Base-by-base conservation (phyloP, 1,284 basidiomycete genomes). In the Cutaneotrichosporon mucoides region DNA sequence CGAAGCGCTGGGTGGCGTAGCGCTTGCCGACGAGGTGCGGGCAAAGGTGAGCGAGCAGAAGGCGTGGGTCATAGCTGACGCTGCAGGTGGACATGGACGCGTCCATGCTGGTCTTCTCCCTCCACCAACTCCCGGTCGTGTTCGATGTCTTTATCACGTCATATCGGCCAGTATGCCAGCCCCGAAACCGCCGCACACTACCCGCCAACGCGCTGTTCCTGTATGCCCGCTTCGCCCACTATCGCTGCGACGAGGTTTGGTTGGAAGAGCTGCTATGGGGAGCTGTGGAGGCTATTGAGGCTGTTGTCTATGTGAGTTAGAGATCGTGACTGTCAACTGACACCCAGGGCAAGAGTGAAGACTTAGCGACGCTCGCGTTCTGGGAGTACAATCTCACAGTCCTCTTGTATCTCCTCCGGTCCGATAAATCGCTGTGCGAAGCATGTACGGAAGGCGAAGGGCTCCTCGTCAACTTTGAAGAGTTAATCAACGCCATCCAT, bases 331-430 rank as follows among this genome's bases (percentile, higher is more conserved):
- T 6, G 24, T n/a, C 13, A 42, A 42, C 51, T 60, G 44, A 52
- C 40, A 9, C 2, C 4, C 71, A 94, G 91, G 85, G 81, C 67
- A 86, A 85, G 62, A 83, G 88, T 38, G 92, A 95, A 65, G 90
- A 97, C 70, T 80, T 97, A 53, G 86, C 90, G 3, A 86, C 85
- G 68, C 84, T 95, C 24, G 84, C 92, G 24, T 98, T 97, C 76
- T 99, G 96, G 95, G 80, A 96, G 44, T 91, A 91, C 78, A 99
- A 99, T 76, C 84, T 86, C 34, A 91, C 90, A 6, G 78, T 92
- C 12, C 89, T 95, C 81, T 82, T 98, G 13, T 91, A 97, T 79
- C 85, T 98, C 56, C 83, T 96, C 74, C 86, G 89, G 59, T 89
- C 88, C 64, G 93, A 97, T 73, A 83, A 84, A 48, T 83, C 84